These are phyloP conservation scores for Tolypocladium guangdongense DNA, from an alignment of 2,329 filamentous ascomycete genomes.

Conservation along the genomic window DNA sequence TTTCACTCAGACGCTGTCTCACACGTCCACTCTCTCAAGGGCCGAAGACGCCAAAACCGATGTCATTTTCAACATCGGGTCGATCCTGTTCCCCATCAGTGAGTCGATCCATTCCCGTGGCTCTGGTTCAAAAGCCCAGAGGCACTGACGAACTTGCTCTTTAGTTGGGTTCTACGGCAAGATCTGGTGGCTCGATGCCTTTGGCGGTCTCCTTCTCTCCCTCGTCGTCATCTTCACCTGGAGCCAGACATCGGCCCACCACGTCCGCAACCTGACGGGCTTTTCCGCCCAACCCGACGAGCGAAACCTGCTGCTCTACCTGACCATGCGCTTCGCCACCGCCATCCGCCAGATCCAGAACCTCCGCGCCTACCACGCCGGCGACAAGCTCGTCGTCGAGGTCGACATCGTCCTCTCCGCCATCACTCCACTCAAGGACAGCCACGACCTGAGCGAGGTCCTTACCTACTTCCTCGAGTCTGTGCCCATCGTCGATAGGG, in stretches of 20 bases:
- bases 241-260: conserved; percentile 60
- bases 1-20: background rate
- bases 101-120: conserved; percentile 13
- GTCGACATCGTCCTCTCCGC: conserved; percentile 78
- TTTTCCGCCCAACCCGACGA: conserved; percentile 71
- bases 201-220: conserved; percentile 70
- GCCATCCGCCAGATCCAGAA: conserved; percentile 81
- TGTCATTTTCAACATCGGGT: conserved; percentile 84
- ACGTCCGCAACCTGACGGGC: conserved; percentile 72
- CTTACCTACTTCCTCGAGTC: conserved; percentile 78
- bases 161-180: conserved; percentile 60
- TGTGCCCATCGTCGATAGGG: conserved; percentile 65
- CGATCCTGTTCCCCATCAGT: conserved; percentile 73
- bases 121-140: too few relatives aligned
- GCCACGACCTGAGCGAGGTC: conserved; percentile 67
- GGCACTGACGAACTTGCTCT: background rate
- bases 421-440: conserved; percentile 63
- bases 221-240: conserved; percentile 71
- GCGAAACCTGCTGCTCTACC: conserved; percentile 75
- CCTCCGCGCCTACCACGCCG: conserved; percentile 72
- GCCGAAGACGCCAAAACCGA: conserved; percentile 53
- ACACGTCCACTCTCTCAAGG: conserved; percentile 14
- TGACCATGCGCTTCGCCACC: conserved; percentile 88
- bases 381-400: conserved; percentile 72
- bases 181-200: conserved; percentile 75